phyloP scores from a whole-genome alignment of 495 filamentous ascomycete species.

The Acidomyces sp. region DNA sequence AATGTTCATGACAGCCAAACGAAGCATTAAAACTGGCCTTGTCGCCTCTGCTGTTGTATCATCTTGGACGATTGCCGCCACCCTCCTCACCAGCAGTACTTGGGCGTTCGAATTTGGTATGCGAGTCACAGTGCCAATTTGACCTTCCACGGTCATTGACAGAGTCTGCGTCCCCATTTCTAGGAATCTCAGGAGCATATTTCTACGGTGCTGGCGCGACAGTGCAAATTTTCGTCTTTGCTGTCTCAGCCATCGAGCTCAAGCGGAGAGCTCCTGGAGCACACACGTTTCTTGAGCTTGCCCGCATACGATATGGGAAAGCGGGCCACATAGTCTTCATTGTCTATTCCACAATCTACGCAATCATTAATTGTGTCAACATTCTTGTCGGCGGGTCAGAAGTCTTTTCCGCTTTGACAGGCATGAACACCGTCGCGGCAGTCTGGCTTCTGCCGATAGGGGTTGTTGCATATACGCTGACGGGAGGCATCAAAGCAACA shows the following conservation, averaged over 20 bases:
- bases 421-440: slow-evolving; percentile 25
- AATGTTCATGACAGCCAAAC: slow-evolving; percentile 92
- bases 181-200: not conserved
- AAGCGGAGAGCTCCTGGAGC: slow-evolving; percentile 24
- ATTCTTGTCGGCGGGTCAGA: slow-evolving; percentile 23
- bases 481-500: slow-evolving; percentile 24
- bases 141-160: slow-evolving; percentile 27
- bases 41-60: slow-evolving; percentile 85
- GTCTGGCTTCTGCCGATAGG: slow-evolving; percentile 22
- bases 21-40: slow-evolving; percentile 83
- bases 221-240: slow-evolving; percentile 28
- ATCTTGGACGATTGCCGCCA: slow-evolving; percentile 65
- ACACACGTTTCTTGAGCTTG: slow-evolving; percentile 25
- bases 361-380: slow-evolving; percentile 23
- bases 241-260: slow-evolving; percentile 21
- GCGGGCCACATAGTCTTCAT: slow-evolving; percentile 23
- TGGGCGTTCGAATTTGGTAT: slow-evolving; percentile 17
- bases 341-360: slow-evolving; percentile 20
- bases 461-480: slow-evolving; percentile 23
- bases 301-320: slow-evolving; percentile 21
- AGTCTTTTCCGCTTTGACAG: slow-evolving; percentile 23
- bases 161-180: not conserved
- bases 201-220: slow-evolving; percentile 23
- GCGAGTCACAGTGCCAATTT: slow-evolving; percentile 17
- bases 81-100: slow-evolving; percentile 20